Base-by-base conservation (phyloP, 2,329 filamentous ascomycete genomes). In the Byssoonygena ceratinophila region DNA sequence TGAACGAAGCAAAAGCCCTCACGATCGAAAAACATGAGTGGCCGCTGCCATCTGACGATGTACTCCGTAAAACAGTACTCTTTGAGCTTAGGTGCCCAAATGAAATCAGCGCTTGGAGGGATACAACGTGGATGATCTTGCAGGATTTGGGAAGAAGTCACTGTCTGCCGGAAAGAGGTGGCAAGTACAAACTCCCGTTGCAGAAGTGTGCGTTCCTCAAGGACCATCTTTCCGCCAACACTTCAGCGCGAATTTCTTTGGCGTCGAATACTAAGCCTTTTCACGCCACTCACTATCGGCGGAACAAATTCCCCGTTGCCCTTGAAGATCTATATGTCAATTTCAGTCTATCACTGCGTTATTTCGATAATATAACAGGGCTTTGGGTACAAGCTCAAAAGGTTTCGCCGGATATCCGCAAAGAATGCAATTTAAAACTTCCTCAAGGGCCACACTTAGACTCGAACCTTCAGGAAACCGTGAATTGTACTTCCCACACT, bases 1-100 rank as follows among this genome's bases (percentile, higher is more conserved):
- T 56, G 2, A 3, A 4, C 0, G 1, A 61, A n/a, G 76, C 76
- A 0, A 43, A 66, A 0, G 1, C 2, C 0, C 53, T 83, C 0
- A 39, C 25, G 0, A 80, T 84, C 6, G 0, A 43, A 0, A 60
- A 78, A 9, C 68, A 79, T 55, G 80, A 83, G 59, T 81, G 77
- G 77, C 79, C 80, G 0, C 63, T 83, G 0, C 74, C 78, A 0
- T 32, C 40, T 0, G 14, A 67, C 0, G 0, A 41, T 0, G 5
- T 55, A 0, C 23, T 67, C 11, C 68, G 68, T 0, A 73, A 76
- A 53, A 67, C 75, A 0, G 68, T 70, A 0, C 66, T 82, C 0
- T 82, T 82, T 46, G 79, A 82, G 56, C 63, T 82, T 0, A 45
- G 57, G 0, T 55, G 71, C 0, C 78, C 78, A 0, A 3, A 22